Base-by-base conservation (phyloP, 148 eudicot genomes). In the Fallopia convolvulus region DNA sequence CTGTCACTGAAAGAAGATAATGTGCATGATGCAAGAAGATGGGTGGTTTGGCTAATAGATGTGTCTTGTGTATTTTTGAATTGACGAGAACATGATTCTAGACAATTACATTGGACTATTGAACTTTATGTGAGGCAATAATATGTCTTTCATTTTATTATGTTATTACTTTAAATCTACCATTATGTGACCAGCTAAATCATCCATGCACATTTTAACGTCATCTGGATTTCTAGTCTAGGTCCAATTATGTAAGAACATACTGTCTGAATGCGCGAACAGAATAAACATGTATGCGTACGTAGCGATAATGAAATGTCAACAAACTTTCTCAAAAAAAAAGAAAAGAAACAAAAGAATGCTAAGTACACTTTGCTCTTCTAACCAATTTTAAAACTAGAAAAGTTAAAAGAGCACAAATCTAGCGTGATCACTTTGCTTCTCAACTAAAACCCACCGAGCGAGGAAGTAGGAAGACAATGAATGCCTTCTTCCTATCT, bases 361-460 rank as follows among this genome's bases (percentile, higher is more conserved):
- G 46, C 46, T 39, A 26, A 26, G 30, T 26, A 6, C 20, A 46
- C 52, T 13, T 72, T 42, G n/a, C 8, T 47, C 53, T 42, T 44
- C 52, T 15, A 72, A 0, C 75, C 75, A 72, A 20, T 41, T 11
- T n/a, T 13, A 72, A 12, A 72, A 17, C 75, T 44, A 42, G 5
- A 70, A 70, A 1, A 17, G 23, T 71, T 61, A 13, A 36, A 36
- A 26, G 68, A 44, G 18, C 75, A 15, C 52, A 44, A 5, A 46
- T 33, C 68, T 52, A 61, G 58, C 88, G 84, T 82, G 83, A 80
- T 75, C 55, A 65, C 70, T 82, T 73, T 84, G 89, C 89, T 72
- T 81, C 74, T 83, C 44, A 90, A 82, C 91, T 72, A 87, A 18
- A 75, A 84, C 78, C 56, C 76, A 30, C 40, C 13, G 32, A 68